phyloP scores from a whole-genome alignment of 805 yeast genomes.

The Zygosaccharomyces pseudorouxii region DNA sequence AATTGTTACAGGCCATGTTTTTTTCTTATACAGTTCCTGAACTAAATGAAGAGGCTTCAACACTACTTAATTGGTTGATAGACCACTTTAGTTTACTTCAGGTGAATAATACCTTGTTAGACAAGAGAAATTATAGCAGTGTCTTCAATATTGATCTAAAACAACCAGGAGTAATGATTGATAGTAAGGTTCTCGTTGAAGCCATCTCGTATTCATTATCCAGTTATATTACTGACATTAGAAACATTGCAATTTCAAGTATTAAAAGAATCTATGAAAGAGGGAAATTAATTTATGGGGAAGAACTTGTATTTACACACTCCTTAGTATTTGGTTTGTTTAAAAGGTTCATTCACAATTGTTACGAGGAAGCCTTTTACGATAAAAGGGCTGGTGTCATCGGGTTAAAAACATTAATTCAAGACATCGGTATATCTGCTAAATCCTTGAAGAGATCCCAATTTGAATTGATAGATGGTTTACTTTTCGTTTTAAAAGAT shows the following conservation, averaged over 20 bases:
- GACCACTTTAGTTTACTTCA: slow-evolving; percentile 77
- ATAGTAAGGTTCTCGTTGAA: slow-evolving; percentile 63
- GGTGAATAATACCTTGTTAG: slow-evolving; percentile 66
- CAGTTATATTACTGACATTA: slow-evolving; percentile 64
- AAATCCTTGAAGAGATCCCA: slow-evolving; percentile 74
- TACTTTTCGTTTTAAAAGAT: slow-evolving; percentile 86
- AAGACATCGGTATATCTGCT: slow-evolving; percentile 61
- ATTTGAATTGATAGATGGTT: slow-evolving; percentile 77
- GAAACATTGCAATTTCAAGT: slow-evolving; percentile 65
- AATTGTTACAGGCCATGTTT: slow-evolving; percentile 66
- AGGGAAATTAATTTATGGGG: slow-evolving; percentile 64
- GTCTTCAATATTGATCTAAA: slow-evolving; percentile 71
- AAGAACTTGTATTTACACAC: slow-evolving; percentile 61
- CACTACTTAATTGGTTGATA: slow-evolving; percentile 59
- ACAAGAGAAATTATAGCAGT: slow-evolving; percentile 60
- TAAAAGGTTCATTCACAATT: slow-evolving; percentile 80
- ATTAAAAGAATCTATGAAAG: slow-evolving; percentile 58
- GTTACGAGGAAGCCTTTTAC: slow-evolving; percentile 85
- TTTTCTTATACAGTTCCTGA: slow-evolving; percentile 73
- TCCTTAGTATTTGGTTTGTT: slow-evolving; percentile 74
- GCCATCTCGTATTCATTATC: slow-evolving; percentile 79
- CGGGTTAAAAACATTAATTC: slow-evolving; percentile 71
- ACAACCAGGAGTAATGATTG: slow-evolving; percentile 69
- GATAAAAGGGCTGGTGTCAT: slow-evolving; percentile 83
- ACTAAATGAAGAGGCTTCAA: slow-evolving; percentile 59